Evolutionary conservation across 257 asterid genomes (phyloP).

Genomic region (Marsdenia floribunda): DNA sequence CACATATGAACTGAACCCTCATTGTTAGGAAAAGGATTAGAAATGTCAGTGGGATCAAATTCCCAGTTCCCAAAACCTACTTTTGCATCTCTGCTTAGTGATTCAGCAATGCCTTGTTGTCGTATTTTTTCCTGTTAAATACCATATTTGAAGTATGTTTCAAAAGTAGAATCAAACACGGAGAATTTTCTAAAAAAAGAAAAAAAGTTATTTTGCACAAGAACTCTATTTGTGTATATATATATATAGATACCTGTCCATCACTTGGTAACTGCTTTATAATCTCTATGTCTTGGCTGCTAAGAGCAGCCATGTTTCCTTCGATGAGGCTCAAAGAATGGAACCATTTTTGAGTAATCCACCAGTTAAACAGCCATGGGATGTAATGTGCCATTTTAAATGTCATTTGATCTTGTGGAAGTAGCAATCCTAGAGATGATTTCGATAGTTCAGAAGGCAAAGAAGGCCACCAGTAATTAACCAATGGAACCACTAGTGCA

Average conservation of each 20-base stretch:
- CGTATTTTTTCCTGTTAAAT: slow-evolving; percentile 1
- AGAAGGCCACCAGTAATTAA: slow-evolving; percentile 70
- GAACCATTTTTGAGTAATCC: slow-evolving; percentile 88
- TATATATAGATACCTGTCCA: slow-evolving; percentile 44
- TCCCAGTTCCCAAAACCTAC: slow-evolving; percentile 37
- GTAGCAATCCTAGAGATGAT: slow-evolving; percentile 29
- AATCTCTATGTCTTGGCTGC: slow-evolving; percentile 53
- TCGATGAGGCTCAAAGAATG: slow-evolving; percentile 42
- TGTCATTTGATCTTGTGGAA: slow-evolving; percentile 43
- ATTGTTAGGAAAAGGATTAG: slow-evolving; percentile 54
- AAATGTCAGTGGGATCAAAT: slow-evolving; percentile 51
- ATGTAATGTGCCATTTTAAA: slow-evolving; percentile 57
- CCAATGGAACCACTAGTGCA: slow-evolving; percentile 68
- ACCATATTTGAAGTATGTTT: no score
- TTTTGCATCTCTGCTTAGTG: neutral
- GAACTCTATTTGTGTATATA: no score
- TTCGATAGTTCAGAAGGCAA: slow-evolving; percentile 50
- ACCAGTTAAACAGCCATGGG: slow-evolving; percentile 76
- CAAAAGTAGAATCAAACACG: no score
- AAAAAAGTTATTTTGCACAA: neutral
- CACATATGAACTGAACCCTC: slow-evolving; percentile 68
- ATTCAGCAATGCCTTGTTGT: slow-evolving; percentile 6
- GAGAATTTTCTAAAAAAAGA: neutral
- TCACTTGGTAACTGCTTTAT: slow-evolving; percentile 33
- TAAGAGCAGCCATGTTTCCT: slow-evolving; percentile 42